Base-by-base conservation (phyloP, 2,329 filamentous ascomycete genomes). In the Ophiostoma himal-ulmi region DNA sequence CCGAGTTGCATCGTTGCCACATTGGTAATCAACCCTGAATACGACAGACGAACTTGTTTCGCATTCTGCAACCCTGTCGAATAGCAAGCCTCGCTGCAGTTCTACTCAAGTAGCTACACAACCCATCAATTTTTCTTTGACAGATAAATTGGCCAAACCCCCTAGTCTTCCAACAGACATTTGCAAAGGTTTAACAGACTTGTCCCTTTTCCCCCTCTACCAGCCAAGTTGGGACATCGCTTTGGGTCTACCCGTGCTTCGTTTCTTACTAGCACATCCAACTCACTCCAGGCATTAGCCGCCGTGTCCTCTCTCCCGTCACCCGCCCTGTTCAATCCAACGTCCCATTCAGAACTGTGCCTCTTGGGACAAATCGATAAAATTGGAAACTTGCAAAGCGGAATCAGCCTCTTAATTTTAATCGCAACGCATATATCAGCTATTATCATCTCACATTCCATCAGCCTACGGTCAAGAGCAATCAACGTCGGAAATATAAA, bases 11-110 rank as follows among this genome's bases (percentile, higher is more conserved):
- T 62, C 57, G 22, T 62, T 62, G 57, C 26, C 57, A 36, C 57
- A 62, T 62, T 62, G 57, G 57, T 62, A 62, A 62, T 62, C 57
- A 62, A 62, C 26, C 57, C 57, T 62, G 57, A 62, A 62, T 62
- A 62, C 57, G 57, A 62, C 57, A 62, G 26, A 34, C 57, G 26
- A 62, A 34, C 52, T 57, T 57, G 52, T 57, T 57, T 57, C 52
- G 26, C 57, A 62, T 34, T 30, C 22, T 57, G 57, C 57, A 62
- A 62, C 57, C 57, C 57, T 62, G 57, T 34, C 57, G 26, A 62
- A 62, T 30, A 62, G 22, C 13, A 62, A 34, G 3, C 13, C 54
- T 14, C 26, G 57, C 26, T 34, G 26, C 57, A 17, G 34, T 13
- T 14, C 54, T 26, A 54, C 8, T 22, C 54, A 60, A 34, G 7